A percentile compares a stretch with the other conserved stretches of the same genome.
Conservation (phyloP, 2,329 filamentous ascomycete species). For the Dactylonectria macrodidyma region DNA sequence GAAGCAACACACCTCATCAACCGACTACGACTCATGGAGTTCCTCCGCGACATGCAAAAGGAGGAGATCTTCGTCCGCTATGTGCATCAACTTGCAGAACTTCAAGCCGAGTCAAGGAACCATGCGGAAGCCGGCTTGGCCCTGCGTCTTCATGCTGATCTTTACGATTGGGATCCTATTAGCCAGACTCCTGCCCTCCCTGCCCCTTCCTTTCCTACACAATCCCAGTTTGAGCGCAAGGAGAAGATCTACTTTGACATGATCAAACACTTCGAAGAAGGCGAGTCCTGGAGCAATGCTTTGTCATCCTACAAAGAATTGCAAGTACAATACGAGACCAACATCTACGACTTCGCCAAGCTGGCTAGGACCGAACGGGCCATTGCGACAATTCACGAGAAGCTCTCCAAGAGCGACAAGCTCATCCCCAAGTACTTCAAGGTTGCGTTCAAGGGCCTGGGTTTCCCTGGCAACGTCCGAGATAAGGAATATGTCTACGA, state of each 20-base stretch:
- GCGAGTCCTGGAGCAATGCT: conserved; percentile 93
- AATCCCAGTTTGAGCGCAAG: conserved; percentile 92
- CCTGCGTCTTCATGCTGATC: conserved; percentile 89
- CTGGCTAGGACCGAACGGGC: conserved; percentile 90
- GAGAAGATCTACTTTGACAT: conserved; percentile 94
- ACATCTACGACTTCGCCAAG: conserved; percentile 92
- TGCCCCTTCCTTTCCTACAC: conserved; percentile 85
- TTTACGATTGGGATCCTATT: conserved; percentile 91
- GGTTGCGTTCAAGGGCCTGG: conserved; percentile 89
- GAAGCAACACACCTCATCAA: conserved; percentile 90
- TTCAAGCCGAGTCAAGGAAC: conserved; percentile 84
- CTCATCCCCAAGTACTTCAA: conserved; percentile 90
- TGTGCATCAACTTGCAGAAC: conserved; percentile 88
- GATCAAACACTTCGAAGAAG: conserved; percentile 94
- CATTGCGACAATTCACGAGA: conserved; percentile 93
- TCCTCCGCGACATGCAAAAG: conserved; percentile 95
- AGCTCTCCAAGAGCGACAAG: conserved; percentile 85
- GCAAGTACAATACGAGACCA: conserved; percentile 90
- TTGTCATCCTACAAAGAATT: conserved; percentile 92
- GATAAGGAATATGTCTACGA: conserved; percentile 97
- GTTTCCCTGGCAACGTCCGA: conserved; percentile 84
- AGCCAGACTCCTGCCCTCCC: conserved; percentile 75
- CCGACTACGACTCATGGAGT: conserved; percentile 93
- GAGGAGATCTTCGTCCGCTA: conserved; percentile 98
- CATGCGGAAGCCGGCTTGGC: conserved; percentile 91